A percentile compares a stretch with the other conserved stretches of the same genome.
Evolutionary conservation across 225 moss, liverwort and hornwort genomes (phyloP).

Genomic region (Pseudoscleropodium purum): DNA sequence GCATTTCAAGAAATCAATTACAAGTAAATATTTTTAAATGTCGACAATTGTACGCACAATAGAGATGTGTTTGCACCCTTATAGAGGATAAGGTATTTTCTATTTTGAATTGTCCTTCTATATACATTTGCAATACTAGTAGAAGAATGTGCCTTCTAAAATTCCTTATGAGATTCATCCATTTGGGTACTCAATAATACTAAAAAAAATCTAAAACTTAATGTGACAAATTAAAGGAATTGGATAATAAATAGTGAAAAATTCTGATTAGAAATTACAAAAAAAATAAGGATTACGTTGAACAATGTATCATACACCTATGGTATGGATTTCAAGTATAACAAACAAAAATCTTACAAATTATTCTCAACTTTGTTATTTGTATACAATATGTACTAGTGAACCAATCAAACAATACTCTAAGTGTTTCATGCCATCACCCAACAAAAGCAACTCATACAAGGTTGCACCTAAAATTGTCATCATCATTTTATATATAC

Average conservation of each 20-base stretch:
- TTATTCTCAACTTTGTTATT: neutral
- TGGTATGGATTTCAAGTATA: neutral
- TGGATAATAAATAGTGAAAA: neutral
- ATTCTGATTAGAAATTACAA: neutral
- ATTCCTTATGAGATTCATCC: neutral
- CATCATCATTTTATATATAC: too few species aligned
- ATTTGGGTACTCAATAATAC: neutral
- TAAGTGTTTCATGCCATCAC: neutral
- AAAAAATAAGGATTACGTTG: neutral
- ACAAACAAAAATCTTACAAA: neutral
- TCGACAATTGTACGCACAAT: fast-evolving
- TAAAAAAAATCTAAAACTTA: neutral
- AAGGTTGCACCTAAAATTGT: too few species aligned
- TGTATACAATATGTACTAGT: fast-evolving
- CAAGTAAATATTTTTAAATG: neutral
- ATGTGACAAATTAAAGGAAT: neutral
- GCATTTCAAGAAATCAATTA: neutral
- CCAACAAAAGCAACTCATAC: neutral
- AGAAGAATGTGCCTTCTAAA: fast-evolving
- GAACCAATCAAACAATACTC: neutral
- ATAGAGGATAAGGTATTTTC: neutral
- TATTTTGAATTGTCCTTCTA: neutral
- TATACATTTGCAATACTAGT: neutral
- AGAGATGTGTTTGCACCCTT: neutral
- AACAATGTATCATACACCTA: neutral